Evolutionary conservation across 495 filamentous ascomycete species (phyloP).

Genomic region (Penicillium argentinense): DNA sequence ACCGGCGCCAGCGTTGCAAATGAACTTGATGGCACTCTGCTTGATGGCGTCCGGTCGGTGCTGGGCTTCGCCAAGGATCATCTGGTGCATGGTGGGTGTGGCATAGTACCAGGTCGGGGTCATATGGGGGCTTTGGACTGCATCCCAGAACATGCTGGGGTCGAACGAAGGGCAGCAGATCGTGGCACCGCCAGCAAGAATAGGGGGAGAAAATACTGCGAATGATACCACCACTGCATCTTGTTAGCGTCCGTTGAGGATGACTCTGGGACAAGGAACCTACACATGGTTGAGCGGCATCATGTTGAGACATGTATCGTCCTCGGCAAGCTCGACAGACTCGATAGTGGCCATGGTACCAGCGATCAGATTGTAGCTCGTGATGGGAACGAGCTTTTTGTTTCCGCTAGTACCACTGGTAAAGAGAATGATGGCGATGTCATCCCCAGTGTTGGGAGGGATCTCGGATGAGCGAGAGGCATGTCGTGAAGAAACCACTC

Average conservation of each 20-base stretch:
- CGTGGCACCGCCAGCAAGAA: constrained; percentile 38
- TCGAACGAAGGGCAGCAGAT: constrained; percentile 49
- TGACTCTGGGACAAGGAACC: constrained; percentile 2
- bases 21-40: constrained; percentile 39
- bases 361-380: constrained; percentile 32
- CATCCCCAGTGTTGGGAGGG: constrained; percentile 16
- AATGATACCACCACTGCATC: constrained; percentile 32
- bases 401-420: constrained; percentile 49
- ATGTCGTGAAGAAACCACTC: constrained; percentile 6
- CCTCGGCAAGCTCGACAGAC: constrained; percentile 33
- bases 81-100: constrained; percentile 48
- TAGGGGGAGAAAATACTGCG: constrained; percentile 41
- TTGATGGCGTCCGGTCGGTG: constrained; percentile 28
- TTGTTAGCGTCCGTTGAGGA: constrained; percentile 5
- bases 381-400: constrained; percentile 46
- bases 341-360: constrained; percentile 41
- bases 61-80: constrained; percentile 34
- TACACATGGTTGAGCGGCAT: constrained; percentile 50
- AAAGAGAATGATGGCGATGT: constrained; percentile 44
- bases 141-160: constrained; percentile 48
- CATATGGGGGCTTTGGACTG: constrained; percentile 33
- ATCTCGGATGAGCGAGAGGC: not conserved
- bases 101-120: constrained; percentile 49
- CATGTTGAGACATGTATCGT: constrained; percentile 44
- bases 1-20: constrained; percentile 46